Evolutionary conservation across 306 rosid species (phyloP).

Genomic region (Cicer pinnatifidum): DNA sequence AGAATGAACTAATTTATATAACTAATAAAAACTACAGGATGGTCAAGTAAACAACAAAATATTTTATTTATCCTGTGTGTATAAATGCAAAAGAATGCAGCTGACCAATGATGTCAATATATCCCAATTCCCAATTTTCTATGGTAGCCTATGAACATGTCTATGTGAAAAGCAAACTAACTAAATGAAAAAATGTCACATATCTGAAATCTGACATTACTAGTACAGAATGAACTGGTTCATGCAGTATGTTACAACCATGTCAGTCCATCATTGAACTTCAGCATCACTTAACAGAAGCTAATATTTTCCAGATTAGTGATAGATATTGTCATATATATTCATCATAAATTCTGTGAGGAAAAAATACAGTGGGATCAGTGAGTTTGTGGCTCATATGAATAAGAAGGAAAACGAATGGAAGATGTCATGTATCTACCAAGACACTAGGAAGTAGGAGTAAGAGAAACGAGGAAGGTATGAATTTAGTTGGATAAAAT

Average conservation of each 20-base stretch:
- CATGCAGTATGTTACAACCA: background rate
- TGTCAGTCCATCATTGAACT: background rate
- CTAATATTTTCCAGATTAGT: background rate
- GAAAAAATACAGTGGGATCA: background rate
- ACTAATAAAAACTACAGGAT: constrained; percentile 12
- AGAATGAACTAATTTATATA: constrained; percentile 12
- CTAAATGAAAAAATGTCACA: background rate
- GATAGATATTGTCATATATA: background rate
- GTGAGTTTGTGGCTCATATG: background rate
- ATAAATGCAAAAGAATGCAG: constrained; percentile 1
- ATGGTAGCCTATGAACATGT: background rate
- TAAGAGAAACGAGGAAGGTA: background rate
- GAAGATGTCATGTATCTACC: background rate
- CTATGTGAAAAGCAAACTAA: background rate
- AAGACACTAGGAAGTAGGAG: background rate
- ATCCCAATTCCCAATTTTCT: background rate
- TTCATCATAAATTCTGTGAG: background rate
- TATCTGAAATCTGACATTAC: constrained; percentile 6
- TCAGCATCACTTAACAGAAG: background rate
- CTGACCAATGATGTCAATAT: background rate
- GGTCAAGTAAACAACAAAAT: background rate
- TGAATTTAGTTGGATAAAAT: background rate
- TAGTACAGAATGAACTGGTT: background rate
- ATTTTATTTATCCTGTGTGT: background rate
- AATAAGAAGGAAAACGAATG: background rate